phyloP scores from a whole-genome alignment of 2,329 filamentous ascomycete genomes.

The Ramichloridium luteum region DNA sequence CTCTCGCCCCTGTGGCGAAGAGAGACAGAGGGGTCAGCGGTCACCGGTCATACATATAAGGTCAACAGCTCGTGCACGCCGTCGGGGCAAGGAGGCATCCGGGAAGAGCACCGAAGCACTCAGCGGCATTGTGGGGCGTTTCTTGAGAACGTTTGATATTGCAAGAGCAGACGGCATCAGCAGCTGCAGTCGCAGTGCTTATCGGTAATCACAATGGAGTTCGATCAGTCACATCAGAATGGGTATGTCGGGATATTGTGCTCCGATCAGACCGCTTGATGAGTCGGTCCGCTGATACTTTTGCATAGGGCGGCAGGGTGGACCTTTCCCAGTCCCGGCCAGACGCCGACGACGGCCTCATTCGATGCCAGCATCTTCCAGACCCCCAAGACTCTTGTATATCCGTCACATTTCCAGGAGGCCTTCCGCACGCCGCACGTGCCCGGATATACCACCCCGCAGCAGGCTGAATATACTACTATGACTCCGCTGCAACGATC shows the following conservation, averaged over 20 bases:
- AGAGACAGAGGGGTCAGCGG: neutral
- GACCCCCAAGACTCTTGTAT: conserved; percentile 33
- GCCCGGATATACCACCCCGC: conserved; percentile 27
- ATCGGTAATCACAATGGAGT: conserved; percentile 11
- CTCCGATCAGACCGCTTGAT: conserved; percentile 1
- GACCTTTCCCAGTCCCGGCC: conserved; percentile 39
- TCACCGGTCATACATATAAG: neutral
- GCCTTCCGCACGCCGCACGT: conserved; percentile 39
- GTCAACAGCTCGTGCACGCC: neutral
- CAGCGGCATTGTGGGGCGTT: too few species aligned
- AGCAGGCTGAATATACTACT: conserved; percentile 16
- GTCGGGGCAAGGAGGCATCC: neutral
- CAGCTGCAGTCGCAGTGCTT: too few species aligned
- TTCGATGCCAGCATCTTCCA: conserved; percentile 29
- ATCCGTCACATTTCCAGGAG: conserved; percentile 37
- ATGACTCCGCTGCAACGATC: conserved; percentile 18
- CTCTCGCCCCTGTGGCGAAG: neutral
- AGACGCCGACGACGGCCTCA: conserved; percentile 34
- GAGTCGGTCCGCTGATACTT: conserved; percentile 8
- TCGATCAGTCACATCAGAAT: conserved; percentile 13
- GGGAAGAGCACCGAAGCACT: too few species aligned
- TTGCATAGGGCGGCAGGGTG: conserved; percentile 31
- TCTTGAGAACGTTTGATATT: too few species aligned
- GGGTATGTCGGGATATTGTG: conserved; percentile 7
- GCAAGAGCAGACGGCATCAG: too few species aligned